A percentile compares a stretch with the other conserved stretches of the same genome.
These are phyloP conservation scores for Tetracladium maxilliforme DNA, from an alignment of 2,329 filamentous ascomycete species.

Conservation along the genomic window DNA sequence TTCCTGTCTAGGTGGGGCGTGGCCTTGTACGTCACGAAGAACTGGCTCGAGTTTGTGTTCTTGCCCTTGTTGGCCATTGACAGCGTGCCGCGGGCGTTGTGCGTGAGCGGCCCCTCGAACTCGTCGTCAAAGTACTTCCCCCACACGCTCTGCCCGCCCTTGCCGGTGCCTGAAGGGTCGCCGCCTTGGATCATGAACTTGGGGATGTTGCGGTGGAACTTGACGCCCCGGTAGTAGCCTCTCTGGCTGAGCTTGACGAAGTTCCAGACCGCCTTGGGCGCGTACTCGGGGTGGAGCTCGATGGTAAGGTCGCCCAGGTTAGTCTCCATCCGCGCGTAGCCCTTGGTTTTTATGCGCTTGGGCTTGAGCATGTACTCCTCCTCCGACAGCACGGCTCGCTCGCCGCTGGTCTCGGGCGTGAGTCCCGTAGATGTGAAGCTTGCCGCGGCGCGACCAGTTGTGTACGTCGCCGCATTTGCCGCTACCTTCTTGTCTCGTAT, in stretches of 20 bases:
- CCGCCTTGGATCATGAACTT: slow-evolving; percentile 98
- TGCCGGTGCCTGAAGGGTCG: slow-evolving; percentile 81
- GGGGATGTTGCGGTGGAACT: slow-evolving; percentile 86
- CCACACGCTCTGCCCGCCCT: slow-evolving; percentile 86
- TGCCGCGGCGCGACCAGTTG: slow-evolving; percentile 79
- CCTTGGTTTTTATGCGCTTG: slow-evolving; percentile 74
- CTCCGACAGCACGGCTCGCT: slow-evolving; percentile 73
- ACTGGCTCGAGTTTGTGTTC: slow-evolving; percentile 92
- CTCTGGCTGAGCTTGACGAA: slow-evolving; percentile 79
- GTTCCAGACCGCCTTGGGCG: slow-evolving; percentile 93
- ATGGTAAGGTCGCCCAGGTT: slow-evolving; percentile 74
- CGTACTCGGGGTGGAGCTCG: slow-evolving; percentile 80
- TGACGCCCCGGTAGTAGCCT: slow-evolving; percentile 74
- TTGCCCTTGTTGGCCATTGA: slow-evolving; percentile 99
- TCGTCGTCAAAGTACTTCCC: slow-evolving; percentile 90
- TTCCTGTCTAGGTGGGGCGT: slow-evolving; percentile 82
- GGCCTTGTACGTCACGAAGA: slow-evolving; percentile 81
- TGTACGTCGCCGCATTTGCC: slow-evolving; percentile 81
- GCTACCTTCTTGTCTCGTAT: slow-evolving; percentile 45
- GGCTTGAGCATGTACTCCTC: slow-evolving; percentile 96
- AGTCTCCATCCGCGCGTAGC: slow-evolving; percentile 82
- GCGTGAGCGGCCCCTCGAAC: slow-evolving; percentile 77
- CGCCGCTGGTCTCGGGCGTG: slow-evolving; percentile 79
- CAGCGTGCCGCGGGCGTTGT: slow-evolving; percentile 64
- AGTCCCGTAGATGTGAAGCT: slow-evolving; percentile 92